Evolutionary conservation across 768 basidiomycete genomes (phyloP).

Genomic region (Psilocybe azurescens): DNA sequence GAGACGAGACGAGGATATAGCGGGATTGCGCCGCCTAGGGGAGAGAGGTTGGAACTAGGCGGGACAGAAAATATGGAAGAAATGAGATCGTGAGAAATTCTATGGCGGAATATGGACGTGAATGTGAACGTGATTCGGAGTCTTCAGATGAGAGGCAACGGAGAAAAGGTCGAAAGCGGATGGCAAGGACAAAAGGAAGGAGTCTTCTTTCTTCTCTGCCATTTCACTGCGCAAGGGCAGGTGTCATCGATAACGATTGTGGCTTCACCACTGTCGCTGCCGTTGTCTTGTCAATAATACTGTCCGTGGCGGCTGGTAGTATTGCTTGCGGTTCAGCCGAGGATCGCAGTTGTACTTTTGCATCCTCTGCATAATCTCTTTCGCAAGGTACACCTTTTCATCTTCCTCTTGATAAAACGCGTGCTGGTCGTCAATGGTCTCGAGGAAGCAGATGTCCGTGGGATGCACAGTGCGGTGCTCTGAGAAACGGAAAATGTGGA

Average conservation of each 20-base stretch:
- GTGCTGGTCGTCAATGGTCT: conserved; percentile 51
- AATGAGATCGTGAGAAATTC: neutral
- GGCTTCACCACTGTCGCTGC: neutral
- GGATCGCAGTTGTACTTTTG: conserved; percentile 40
- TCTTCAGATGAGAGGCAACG: neutral
- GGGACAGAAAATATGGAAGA: neutral
- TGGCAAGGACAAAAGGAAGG: neutral
- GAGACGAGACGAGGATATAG: neutral
- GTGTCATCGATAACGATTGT: neutral
- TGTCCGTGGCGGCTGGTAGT: neutral
- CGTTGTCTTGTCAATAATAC: neutral
- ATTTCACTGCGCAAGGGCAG: neutral
- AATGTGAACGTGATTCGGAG: neutral
- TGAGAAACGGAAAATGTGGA: conserved; percentile 64
- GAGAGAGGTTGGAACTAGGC: neutral
- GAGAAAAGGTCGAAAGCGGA: neutral
- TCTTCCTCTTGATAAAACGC: conserved; percentile 63
- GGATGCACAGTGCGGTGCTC: conserved; percentile 53
- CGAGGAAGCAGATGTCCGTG: conserved; percentile 54
- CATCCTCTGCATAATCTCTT: conserved; percentile 50
- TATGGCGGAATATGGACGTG: neutral
- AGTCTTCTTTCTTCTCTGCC: neutral
- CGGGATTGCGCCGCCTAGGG: neutral
- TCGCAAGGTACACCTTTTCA: conserved; percentile 63
- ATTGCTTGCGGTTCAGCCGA: conserved; percentile 15